phyloP scores from a whole-genome alignment of 495 filamentous ascomycete genomes.

The Amniculicola lignicola region DNA sequence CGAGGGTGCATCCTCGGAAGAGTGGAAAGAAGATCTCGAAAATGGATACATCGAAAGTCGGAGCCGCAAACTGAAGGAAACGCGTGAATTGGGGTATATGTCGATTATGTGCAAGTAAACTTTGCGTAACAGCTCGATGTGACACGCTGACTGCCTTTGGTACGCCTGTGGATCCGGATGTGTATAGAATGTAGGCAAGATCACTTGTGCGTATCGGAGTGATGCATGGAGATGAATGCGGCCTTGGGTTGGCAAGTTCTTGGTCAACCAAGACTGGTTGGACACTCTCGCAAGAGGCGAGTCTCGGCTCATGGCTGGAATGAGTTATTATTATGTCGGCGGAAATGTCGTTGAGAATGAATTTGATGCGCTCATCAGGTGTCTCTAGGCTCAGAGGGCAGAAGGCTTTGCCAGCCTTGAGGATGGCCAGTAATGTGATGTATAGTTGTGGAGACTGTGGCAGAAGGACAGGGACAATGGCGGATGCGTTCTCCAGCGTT shows the following conservation, averaged over 20 bases:
- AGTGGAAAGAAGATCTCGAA: conserved; percentile 87
- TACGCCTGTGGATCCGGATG: conserved; percentile 80
- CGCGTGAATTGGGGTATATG: conserved; percentile 68
- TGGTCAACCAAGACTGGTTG: conserved; percentile 21
- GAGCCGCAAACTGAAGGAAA: conserved; percentile 83
- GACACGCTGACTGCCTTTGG: conserved; percentile 82
- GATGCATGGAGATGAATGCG: neutral
- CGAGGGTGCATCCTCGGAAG: conserved; percentile 65
- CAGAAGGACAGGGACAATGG: conserved; percentile 67
- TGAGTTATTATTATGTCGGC: conserved; percentile 40
- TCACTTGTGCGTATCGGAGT: conserved; percentile 38
- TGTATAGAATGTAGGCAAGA: conserved; percentile 87
- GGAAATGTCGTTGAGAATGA: conserved; percentile 66
- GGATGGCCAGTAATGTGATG: conserved; percentile 64
- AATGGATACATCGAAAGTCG: conserved; percentile 84
- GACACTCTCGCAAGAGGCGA: conserved; percentile 14
- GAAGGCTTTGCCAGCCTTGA: conserved; percentile 76
- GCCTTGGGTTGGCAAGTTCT: neutral
- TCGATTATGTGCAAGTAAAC: conserved; percentile 69
- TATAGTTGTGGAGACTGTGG: conserved; percentile 71
- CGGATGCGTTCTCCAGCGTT: conserved; percentile 7
- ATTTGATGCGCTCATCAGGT: conserved; percentile 66
- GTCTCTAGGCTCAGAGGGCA: conserved; percentile 72
- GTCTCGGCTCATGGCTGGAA: neutral
- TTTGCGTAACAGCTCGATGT: conserved; percentile 72